Evolutionary conservation across 148 eudicot species (phyloP).

Genomic region (Cornus florida): DNA sequence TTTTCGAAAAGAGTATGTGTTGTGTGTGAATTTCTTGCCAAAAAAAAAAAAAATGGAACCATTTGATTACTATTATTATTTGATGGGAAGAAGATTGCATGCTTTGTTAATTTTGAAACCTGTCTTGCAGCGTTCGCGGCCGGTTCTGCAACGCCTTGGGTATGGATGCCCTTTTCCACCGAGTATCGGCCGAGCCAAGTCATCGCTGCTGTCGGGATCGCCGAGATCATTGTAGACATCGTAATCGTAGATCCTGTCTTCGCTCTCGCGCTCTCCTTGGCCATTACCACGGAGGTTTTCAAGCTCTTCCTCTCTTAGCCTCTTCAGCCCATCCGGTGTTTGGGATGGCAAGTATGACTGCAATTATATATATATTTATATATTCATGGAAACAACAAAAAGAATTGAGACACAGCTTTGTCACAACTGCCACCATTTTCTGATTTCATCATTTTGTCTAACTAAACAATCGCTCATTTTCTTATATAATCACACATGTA

Average conservation of each 20-base stretch:
- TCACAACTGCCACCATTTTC: too few species aligned
- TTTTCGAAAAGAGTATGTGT: too few species aligned
- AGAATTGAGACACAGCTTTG: too few species aligned
- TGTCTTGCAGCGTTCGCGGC: slow-evolving; percentile 45
- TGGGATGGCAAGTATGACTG: slow-evolving; percentile 71
- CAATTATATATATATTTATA: not conserved
- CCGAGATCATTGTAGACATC: slow-evolving; percentile 86
- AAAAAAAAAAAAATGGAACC: too few species aligned
- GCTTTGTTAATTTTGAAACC: slow-evolving; percentile 19
- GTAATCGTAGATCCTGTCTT: slow-evolving; percentile 74
- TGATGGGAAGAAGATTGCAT: too few species aligned
- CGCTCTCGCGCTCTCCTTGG: slow-evolving; percentile 42
- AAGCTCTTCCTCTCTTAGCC: slow-evolving; percentile 48
- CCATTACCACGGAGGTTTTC: slow-evolving; percentile 52
- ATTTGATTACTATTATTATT: too few species aligned
- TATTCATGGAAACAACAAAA: not conserved
- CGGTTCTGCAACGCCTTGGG: slow-evolving; percentile 78
- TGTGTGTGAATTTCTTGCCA: too few species aligned
- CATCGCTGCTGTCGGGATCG: slow-evolving; percentile 34
- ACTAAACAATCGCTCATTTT: too few species aligned
- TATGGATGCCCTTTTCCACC: slow-evolving; percentile 63
- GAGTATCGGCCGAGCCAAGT: slow-evolving; percentile 54
- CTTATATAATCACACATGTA: too few species aligned
- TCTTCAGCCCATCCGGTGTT: slow-evolving; percentile 67
- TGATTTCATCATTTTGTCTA: too few species aligned